Conservation (phyloP, 2,329 filamentous ascomycete genomes). For the Xylaria hypoxylon region DNA sequence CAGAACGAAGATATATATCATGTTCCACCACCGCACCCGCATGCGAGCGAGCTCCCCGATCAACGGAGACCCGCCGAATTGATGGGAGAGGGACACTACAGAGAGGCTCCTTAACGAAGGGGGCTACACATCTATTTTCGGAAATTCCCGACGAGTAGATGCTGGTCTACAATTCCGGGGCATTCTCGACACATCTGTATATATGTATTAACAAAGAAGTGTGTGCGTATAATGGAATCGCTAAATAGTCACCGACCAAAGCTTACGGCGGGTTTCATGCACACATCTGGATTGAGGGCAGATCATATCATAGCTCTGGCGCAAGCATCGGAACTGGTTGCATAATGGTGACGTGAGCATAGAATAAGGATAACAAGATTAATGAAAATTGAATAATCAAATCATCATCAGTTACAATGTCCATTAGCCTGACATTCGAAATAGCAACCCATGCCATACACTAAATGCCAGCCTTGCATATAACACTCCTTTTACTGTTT, state of each 20-base stretch:
- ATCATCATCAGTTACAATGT: no score
- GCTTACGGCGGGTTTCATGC: neutral
- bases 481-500: neutral
- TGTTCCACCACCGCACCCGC: slow-evolving; percentile 29
- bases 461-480: neutral
- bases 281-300: neutral
- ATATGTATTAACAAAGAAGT: slow-evolving; percentile 3
- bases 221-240: neutral
- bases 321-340: neutral
- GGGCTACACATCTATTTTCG: neutral
- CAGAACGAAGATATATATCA: slow-evolving; percentile 17
- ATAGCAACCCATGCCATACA: neutral
- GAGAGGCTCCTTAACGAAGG: slow-evolving; percentile 42
- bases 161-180: neutral
- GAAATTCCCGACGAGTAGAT: neutral
- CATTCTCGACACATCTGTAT: slow-evolving; percentile 2
- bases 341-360: neutral
- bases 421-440: neutral
- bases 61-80: slow-evolving; percentile 52
- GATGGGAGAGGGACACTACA: slow-evolving; percentile 52
- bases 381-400: neutral
- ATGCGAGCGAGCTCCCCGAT: slow-evolving; percentile 51
- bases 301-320: neutral
- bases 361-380: neutral
- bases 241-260: neutral